Evolutionary conservation across 345 rosid genomes (phyloP), one percentile per base, ranked within the genome.

Genomic region (Arabis hirsuta): DNA sequence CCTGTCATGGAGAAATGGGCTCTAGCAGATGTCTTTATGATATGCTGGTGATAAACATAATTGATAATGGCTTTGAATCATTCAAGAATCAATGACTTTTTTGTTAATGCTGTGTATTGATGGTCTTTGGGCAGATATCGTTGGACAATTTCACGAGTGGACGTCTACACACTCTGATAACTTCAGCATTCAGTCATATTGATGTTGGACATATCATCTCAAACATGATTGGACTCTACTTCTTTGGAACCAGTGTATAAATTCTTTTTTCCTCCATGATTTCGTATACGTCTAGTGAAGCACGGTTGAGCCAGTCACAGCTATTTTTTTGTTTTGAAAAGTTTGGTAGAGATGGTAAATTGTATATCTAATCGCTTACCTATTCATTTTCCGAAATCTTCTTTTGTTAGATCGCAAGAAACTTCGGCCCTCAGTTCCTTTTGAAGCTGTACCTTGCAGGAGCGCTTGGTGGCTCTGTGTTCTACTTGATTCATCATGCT

Each of bases 181-280:
- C 96, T 67, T 88, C 90, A 44, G 96, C 97, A 42, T 91, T 95
- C 83, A 91, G 99, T 80, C 99, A 95, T 82, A 72, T 83, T 47
- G 87, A 79, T 62, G 0, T 47, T 13, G 90, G 69, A 75, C 97
- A 89, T 83, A 73, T 87, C 63, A 12, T 82, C 26, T 84, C 88
- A 13, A 95, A 91, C 84, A 95, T 91, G 97, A 79, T 94, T 56
- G 98, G 96, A 55, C 97, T 91, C 74, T 91, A 89, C 86, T 89
- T 94, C 87, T 94, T 95, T 9, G 96, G 96, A 62, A 62, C 69
- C 60, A 82, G 46, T 86, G 99, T 91, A 89, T 14, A 80, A 81
- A 6, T 68, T 44, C 54, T 66, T 62, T 62, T 62, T 24, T 34
- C 38, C 47, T 31, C 5, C 27, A 7, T 62, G 47, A 4, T 45